These are phyloP conservation scores for Geotrichum candidum DNA, from an alignment of 1,139 yeast genomes.

Conservation along the genomic window DNA sequence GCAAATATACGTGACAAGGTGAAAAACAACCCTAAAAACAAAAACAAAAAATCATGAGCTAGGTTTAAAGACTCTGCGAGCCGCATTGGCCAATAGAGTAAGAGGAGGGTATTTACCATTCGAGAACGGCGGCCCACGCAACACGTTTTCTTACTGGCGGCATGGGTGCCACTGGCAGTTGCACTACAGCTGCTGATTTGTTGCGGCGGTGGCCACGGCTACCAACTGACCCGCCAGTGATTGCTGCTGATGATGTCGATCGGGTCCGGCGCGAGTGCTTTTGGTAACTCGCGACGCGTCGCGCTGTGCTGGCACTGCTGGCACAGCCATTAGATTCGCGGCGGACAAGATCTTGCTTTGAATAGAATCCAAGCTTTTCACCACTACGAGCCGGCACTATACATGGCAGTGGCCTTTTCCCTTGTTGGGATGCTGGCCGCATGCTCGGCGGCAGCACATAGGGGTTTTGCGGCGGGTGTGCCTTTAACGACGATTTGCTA, in stretches of 20 bases:
- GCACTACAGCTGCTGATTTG: not conserved
- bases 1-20: not conserved
- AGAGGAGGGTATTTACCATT: not conserved
- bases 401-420: not conserved
- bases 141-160: not conserved
- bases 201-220: not conserved
- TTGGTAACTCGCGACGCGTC: not conserved
- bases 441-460: not conserved
- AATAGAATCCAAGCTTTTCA: conserved; percentile 4
- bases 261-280: not conserved
- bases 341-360: conserved; percentile 8
- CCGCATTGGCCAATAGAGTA: not conserved
- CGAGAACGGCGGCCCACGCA: not conserved
- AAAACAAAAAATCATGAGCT: not conserved
- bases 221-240: not conserved
- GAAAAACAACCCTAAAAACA: not conserved
- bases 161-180: not conserved
- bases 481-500: conserved; percentile 4
- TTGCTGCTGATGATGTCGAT: not conserved
- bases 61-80: not conserved
- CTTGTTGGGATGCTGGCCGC: not conserved
- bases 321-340: not conserved
- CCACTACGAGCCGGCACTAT: not conserved
- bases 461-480: not conserved
- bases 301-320: not conserved